Percentiles rank a stretch among this genome's conserved stretches.
These are phyloP conservation scores for Torrubiella hemipterigena DNA, from an alignment of 2,329 filamentous ascomycete species.

Conservation along the genomic window DNA sequence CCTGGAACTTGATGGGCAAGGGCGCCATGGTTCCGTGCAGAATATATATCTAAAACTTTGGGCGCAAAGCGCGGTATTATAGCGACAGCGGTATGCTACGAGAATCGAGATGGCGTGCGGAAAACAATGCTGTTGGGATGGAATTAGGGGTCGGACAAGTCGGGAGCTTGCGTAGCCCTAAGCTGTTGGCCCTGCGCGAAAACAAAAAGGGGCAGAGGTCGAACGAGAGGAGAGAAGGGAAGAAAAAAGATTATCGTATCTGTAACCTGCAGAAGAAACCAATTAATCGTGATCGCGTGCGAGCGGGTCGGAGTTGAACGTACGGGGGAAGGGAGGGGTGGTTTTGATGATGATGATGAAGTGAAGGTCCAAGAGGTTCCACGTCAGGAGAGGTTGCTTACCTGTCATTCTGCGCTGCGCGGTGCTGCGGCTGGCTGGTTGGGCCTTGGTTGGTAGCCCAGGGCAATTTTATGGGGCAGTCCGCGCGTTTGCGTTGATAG, in stretches of 20 bases:
- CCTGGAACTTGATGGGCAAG: slow-evolving; percentile 86
- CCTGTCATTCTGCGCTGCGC: slow-evolving; percentile 1
- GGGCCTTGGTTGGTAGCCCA: too few relatives aligned
- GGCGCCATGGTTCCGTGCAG: slow-evolving; percentile 41
- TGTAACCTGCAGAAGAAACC: background rate
- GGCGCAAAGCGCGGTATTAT: background rate
- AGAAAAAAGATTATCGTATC: background rate
- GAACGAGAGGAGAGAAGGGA: background rate
- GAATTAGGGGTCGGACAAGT: background rate
- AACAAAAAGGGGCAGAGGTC: background rate
- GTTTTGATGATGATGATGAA: background rate
- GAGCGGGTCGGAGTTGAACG: background rate
- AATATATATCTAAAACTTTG: slow-evolving; percentile 5
- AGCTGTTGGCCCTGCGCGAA: background rate
- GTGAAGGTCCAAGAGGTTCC: background rate
- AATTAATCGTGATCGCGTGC: too few relatives aligned
- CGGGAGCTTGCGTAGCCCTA: background rate
- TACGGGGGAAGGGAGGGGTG: background rate
- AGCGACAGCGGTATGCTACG: slow-evolving; percentile 1
- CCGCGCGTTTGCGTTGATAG: too few relatives aligned
- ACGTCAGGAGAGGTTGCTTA: background rate
- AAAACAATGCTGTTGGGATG: background rate
- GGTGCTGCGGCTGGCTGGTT: too few relatives aligned
- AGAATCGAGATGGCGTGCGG: background rate
- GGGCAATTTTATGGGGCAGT: too few relatives aligned